Base-by-base conservation (phyloP, 139 green algal genomes). In the Micractinium sp. region DNA sequence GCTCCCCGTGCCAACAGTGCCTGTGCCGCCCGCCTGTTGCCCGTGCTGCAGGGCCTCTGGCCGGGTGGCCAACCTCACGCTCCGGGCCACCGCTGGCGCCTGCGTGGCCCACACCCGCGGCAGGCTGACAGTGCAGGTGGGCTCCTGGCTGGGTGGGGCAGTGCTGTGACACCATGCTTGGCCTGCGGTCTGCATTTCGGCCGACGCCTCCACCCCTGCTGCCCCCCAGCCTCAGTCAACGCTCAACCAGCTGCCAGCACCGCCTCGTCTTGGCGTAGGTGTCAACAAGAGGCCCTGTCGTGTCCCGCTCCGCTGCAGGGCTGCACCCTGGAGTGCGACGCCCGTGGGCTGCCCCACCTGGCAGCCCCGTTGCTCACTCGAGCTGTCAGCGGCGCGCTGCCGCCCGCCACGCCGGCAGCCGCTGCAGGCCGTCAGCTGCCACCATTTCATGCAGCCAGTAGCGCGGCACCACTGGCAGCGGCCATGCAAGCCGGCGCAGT, bases 81-180 rank as follows among this genome's bases (percentile, higher is more conserved):
- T 91, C 19, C 78, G 61, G 0, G 61, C 78, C 38, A 53, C 31
- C 18, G 41, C 84, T 7, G 39, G 79, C 18, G 80, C 78, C 36
- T 91, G 88, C 38, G 84, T 91, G 39, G 79, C 63, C 15, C 88
- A 91, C 78, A 81, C 71, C 19, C 39, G 67, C 39, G 88, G 88
- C 60, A 31, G 88, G 29, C 67, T 91, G 41, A 78, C 61, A 39
- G 63, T 91, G 61, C 78, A 91, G 85, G 76, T 86, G 60, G 1
- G 81, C 9, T 38, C 31, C 71, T 38, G 31, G 23, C 67, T 35
- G 22, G 67, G 19, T 75, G 20, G 23, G 22, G 67, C 31, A n/a
- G 63, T 12, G 63, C 63, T 25, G 3, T 3, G 16, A 73, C n/a
- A 12, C 63, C 63, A 29, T 20, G 63, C 22, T 20, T 25, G 22